Percentiles rank a stretch among this genome's conserved stretches.
phyloP scores from a whole-genome alignment of 345 rosid genomes.

The Cardamine resedifolia region DNA sequence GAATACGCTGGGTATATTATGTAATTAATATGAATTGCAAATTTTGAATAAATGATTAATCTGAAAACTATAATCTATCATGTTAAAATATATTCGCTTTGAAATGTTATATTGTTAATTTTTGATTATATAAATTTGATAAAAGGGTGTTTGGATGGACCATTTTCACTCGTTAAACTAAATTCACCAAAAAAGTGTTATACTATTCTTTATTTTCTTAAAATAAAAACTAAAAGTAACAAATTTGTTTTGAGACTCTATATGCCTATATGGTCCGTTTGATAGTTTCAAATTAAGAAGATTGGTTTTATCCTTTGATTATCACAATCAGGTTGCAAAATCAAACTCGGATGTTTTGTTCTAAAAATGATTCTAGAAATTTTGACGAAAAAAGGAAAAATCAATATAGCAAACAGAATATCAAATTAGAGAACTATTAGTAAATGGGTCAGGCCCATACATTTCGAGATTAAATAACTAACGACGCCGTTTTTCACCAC shows the following conservation, averaged over 20 bases:
- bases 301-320: neutral
- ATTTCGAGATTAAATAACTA: neutral
- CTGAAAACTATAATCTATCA: neutral
- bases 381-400: neutral
- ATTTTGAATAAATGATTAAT: neutral
- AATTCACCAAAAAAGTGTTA: neutral
- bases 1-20: neutral
- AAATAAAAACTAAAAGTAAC: neutral
- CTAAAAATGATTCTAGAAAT: neutral
- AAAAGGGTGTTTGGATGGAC: too few species aligned
- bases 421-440: neutral
- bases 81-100: neutral
- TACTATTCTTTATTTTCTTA: too few species aligned
- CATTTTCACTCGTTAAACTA: neutral
- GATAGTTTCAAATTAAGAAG: neutral
- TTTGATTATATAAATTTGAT: neutral
- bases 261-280: neutral
- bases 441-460: slow-evolving; percentile 19
- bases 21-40: neutral
- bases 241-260: neutral
- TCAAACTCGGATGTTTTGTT: neutral
- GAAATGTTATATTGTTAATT: too few species aligned
- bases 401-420: neutral
- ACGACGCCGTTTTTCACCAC: slow-evolving; percentile 1
- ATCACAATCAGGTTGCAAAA: neutral